Evolutionary conservation across 495 filamentous ascomycete species (phyloP).

Genomic region (Penicillium cinerascens): DNA sequence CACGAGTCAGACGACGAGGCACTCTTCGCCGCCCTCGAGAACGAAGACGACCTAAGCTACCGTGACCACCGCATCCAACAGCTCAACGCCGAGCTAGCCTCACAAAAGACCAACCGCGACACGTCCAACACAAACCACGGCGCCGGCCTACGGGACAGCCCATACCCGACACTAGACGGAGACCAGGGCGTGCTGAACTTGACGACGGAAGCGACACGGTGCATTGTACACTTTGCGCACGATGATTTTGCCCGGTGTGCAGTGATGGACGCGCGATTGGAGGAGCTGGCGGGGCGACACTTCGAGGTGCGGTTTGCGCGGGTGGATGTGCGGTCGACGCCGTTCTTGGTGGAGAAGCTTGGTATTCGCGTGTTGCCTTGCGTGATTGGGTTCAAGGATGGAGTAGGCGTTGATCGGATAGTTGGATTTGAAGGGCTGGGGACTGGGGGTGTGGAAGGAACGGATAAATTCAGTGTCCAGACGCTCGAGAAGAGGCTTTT

Average conservation of each 20-base stretch:
- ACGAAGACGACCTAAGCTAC: conserved; percentile 59
- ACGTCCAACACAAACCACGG: conserved; percentile 20
- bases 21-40: conserved; percentile 66
- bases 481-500: conserved; percentile 65
- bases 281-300: conserved; percentile 59
- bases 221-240: conserved; percentile 74
- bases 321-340: conserved; percentile 68
- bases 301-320: conserved; percentile 65
- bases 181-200: conserved; percentile 68
- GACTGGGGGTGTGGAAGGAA: conserved; percentile 49
- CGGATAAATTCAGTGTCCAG: conserved; percentile 58
- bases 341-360: conserved; percentile 68
- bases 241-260: conserved; percentile 69
- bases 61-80: conserved; percentile 69
- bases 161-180: conserved; percentile 57
- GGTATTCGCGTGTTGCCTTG: conserved; percentile 70
- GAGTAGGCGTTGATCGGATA: conserved; percentile 62
- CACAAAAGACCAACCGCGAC: conserved; percentile 36
- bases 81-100: conserved; percentile 59
- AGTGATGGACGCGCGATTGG: conserved; percentile 64
- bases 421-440: conserved; percentile 73
- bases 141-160: conserved; percentile 27
- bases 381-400: conserved; percentile 70
- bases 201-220: conserved; percentile 60
- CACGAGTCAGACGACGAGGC: conserved; percentile 65